Evolutionary conservation across 2,329 filamentous ascomycete genomes (phyloP).

Genomic region (Cercospora berteroae): DNA sequence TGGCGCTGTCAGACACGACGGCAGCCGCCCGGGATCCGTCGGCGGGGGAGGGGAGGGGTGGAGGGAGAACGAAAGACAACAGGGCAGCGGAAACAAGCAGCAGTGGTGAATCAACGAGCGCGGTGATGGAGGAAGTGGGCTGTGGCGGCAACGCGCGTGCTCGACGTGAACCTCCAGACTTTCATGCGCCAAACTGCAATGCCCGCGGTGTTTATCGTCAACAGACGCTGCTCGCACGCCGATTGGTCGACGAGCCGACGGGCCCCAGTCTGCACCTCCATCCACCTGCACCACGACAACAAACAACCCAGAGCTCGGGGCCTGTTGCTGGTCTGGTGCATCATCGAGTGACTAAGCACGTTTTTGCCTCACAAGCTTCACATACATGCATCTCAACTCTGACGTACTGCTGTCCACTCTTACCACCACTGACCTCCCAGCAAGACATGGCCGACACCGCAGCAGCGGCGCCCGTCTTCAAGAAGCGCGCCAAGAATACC

Average conservation of each 20-base stretch:
- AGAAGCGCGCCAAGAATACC: constrained; percentile 75
- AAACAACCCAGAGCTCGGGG: background rate
- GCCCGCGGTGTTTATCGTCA: background rate
- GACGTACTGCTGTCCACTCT: background rate
- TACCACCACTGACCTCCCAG: background rate
- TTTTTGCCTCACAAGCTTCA: background rate
- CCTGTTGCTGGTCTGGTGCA: background rate
- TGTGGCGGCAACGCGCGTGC: background rate
- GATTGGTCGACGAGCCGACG: background rate
- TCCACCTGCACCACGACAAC: background rate
- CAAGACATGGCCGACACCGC: constrained; percentile 37
- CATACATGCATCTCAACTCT: background rate
- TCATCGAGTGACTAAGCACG: background rate
- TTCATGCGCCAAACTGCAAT: background rate
- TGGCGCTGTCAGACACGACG: background rate
- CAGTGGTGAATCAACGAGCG: background rate
- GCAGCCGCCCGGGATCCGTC: background rate
- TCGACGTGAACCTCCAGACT: constrained; percentile 2
- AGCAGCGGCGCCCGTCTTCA: constrained; percentile 63
- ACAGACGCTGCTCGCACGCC: background rate
- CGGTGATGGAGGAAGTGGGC: background rate
- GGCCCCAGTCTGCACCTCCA: background rate
- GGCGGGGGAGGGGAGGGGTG: background rate
- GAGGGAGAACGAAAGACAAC: background rate
- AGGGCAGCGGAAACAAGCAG: background rate